phyloP scores from a whole-genome alignment of 257 asterid genomes.

The Eucommia ulmoides region DNA sequence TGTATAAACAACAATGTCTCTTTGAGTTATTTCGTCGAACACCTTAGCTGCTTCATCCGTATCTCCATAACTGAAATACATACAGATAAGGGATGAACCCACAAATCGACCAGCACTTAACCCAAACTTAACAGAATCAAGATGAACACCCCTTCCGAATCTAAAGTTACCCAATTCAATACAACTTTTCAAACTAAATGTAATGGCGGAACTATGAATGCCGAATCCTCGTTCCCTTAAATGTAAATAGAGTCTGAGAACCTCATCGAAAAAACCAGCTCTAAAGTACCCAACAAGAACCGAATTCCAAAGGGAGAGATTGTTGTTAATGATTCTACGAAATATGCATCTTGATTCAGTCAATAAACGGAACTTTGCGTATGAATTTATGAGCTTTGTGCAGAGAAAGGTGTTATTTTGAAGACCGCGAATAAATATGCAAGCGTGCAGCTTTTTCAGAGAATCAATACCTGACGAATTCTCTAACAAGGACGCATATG shows the following conservation, averaged over 20 bases:
- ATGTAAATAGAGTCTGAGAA: conserved; percentile 19
- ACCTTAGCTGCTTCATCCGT: conserved; percentile 34
- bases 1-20: conserved; percentile 50
- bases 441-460: conserved; percentile 32
- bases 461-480: conserved; percentile 16
- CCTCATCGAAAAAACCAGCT: conserved; percentile 24
- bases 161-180: conserved; percentile 17
- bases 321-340: conserved; percentile 10
- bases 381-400: conserved; percentile 23
- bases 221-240: conserved; percentile 23
- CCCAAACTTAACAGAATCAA: conserved; percentile 38
- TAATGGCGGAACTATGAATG: conserved; percentile 24
- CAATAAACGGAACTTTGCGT: conserved; percentile 23
- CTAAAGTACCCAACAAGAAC: conserved; percentile 26
- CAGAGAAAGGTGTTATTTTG: conserved; percentile 17
- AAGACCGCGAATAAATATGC: conserved; percentile 28
- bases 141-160: conserved; percentile 38
- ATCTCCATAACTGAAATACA: conserved; percentile 18
- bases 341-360: conserved; percentile 34
- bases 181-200: conserved; percentile 44
- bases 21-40: conserved; percentile 43
- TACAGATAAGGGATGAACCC: conserved; percentile 38
- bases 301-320: conserved; percentile 33
- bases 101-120: conserved; percentile 26
- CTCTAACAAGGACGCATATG: conserved; percentile 22